phyloP scores from a whole-genome alignment of 2,329 filamentous ascomycete species.

The Fusarium setosum region DNA sequence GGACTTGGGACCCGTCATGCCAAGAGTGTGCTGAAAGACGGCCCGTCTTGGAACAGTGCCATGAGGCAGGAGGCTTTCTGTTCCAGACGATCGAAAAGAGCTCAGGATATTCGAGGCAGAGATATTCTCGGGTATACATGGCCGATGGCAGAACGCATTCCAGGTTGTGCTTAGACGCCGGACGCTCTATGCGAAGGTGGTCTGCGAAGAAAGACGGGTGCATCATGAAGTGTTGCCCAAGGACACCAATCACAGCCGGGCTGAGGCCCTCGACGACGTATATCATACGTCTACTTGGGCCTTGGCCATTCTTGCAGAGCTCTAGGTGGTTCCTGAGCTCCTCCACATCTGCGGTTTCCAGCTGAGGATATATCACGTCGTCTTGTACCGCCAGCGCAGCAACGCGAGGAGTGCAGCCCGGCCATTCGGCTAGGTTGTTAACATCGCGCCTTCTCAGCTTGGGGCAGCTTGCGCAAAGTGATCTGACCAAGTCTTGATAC shows the following conservation, averaged over 20 bases:
- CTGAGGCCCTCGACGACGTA: background rate
- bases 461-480: background rate
- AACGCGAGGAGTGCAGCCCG: background rate
- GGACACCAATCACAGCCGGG: background rate
- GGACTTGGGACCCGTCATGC: no score
- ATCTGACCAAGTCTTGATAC: background rate
- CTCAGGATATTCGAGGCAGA: background rate
- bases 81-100: no score
- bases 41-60: background rate
- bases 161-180: background rate
- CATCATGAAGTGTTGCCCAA: slow-evolving; percentile 2
- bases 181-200: background rate
- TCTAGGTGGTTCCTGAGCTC: background rate
- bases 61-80: no score
- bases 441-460: background rate
- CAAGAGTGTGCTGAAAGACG: no score
- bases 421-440: background rate
- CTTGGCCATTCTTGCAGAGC: background rate
- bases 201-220: slow-evolving; percentile 3
- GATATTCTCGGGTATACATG: background rate
- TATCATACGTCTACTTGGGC: background rate
- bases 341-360: background rate
- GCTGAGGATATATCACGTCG: background rate
- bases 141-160: background rate
- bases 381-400: background rate